Evolutionary conservation across 2,329 filamentous ascomycete genomes (phyloP), one percentile per base, ranked within the genome.

Genomic region (Bipolaris gigantea): DNA sequence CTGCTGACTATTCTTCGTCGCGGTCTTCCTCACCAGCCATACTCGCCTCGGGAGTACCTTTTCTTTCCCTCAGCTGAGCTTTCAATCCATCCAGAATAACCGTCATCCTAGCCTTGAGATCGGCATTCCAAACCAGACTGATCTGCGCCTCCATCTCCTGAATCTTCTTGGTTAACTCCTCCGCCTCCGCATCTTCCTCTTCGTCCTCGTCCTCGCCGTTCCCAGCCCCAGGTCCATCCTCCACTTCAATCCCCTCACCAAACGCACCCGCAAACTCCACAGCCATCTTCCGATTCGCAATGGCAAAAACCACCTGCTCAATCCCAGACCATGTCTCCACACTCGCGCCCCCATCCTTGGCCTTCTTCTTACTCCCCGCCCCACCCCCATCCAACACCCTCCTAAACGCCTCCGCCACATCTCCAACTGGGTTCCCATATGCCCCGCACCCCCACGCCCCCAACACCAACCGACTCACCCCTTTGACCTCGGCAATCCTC

Each of bases 371-470:
- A 7, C n/a, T 16, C n/a, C 16, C 10, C 11, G 40, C 11, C 33
- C 40, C 15, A 5, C 5, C 18, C 5, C 56, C 54, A 47, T 52
- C 27, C 4, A 73, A 32, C 4, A 70, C 67, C 53, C 73, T 77
- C 55, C 74, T 76, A 80, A 85, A 88, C 0, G 81, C 77, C 16
- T 74, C 71, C 13, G 85, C 84, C 27, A 88, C 73, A 67, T 87
- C 83, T 1, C 72, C 72, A 0, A 85, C 79, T 0, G 85, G 85
- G 57, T 88, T 87, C 0, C 83, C 84, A 53, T 86, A 85, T 0
- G 83, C 83, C 2, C 85, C 85, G 55, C 84, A 87, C 0, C 85
- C 85, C 84, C 85, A 87, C 0, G 85, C 84, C 0, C 85, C 85
- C 0, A 88, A 73, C 0, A 88, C 81, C 0, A 87, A 61, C 50